Percentiles rank a stretch among this genome's conserved stretches.
phyloP scores from a whole-genome alignment of 495 filamentous ascomycete species.

The Parathielavia appendiculata region DNA sequence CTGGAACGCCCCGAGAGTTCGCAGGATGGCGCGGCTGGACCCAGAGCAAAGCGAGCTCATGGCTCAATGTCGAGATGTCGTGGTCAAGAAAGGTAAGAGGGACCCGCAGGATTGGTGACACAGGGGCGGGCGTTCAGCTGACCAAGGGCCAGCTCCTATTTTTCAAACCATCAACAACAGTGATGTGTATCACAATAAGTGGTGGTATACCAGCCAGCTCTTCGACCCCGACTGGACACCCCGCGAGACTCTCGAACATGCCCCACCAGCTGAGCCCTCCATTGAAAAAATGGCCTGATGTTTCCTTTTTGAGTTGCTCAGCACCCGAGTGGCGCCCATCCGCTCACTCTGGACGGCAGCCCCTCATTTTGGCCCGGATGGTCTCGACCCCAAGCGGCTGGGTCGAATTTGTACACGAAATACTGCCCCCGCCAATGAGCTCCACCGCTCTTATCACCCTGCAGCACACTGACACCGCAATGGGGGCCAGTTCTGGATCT shows the following conservation, averaged over 20 bases:
- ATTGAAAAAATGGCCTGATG: slow-evolving; percentile 26
- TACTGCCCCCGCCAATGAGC: slow-evolving; percentile 24
- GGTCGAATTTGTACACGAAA: slow-evolving; percentile 29
- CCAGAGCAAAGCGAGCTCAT: slow-evolving; percentile 32
- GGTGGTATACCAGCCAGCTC: slow-evolving; percentile 39
- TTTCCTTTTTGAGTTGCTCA: slow-evolving; percentile 6
- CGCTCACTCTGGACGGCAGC: slow-evolving; percentile 14
- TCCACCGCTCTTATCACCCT: slow-evolving; percentile 27
- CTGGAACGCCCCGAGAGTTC: slow-evolving; percentile 29
- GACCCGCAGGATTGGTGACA: not conserved
- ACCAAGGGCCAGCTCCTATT: slow-evolving; percentile 17
- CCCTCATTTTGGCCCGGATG: slow-evolving; percentile 25
- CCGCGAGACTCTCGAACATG: slow-evolving; percentile 34
- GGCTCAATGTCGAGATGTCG: slow-evolving; percentile 29
- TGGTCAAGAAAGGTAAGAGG: slow-evolving; percentile 28
- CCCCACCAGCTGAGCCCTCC: slow-evolving; percentile 23
- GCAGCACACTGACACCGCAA: slow-evolving; percentile 21
- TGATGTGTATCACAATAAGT: slow-evolving; percentile 30
- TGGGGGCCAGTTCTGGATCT: slow-evolving; percentile 20
- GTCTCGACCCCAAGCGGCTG: slow-evolving; percentile 20
- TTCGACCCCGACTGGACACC: slow-evolving; percentile 37
- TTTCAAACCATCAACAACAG: slow-evolving; percentile 31
- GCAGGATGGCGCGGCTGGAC: slow-evolving; percentile 36
- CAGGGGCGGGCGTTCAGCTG: not conserved
- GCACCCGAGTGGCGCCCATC: slow-evolving; percentile 11